These are phyloP conservation scores for Globisporangium middletonii DNA, from an alignment of 352 stramenopile genomes.

Conservation along the genomic window DNA sequence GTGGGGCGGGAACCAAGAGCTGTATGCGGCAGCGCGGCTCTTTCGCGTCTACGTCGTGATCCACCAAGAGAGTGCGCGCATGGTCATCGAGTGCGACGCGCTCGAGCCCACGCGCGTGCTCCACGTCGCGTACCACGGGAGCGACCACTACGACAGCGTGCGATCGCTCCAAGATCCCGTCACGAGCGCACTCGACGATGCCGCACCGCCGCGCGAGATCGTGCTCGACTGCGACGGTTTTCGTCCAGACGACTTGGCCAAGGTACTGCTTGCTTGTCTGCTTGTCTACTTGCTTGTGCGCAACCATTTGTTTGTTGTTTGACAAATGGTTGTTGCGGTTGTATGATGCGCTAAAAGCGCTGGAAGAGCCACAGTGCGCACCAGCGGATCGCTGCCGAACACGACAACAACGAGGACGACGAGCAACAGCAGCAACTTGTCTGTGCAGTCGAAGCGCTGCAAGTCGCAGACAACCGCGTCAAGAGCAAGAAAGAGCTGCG, in stretches of 20 bases:
- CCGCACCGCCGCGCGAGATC: slow-evolving; percentile 35
- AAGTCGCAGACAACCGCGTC: slow-evolving; percentile 9
- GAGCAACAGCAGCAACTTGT: background rate
- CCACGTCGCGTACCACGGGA: slow-evolving; percentile 64
- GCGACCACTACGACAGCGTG: slow-evolving; percentile 83
- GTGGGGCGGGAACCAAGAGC: slow-evolving; percentile 81
- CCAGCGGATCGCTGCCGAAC: slow-evolving; percentile 1
- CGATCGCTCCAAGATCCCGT: slow-evolving; percentile 34
- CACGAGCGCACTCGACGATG: slow-evolving; percentile 18
- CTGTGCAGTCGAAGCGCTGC: slow-evolving; percentile 3
- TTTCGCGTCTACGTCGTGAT: slow-evolving; percentile 78
- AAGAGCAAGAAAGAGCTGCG: slow-evolving; percentile 47
- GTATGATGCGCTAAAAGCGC: slow-evolving; percentile 3
- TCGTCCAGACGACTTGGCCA: slow-evolving; percentile 42
- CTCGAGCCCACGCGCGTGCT: slow-evolving; percentile 40
- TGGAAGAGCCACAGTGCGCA: slow-evolving; percentile 7
- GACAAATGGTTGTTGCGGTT: background rate
- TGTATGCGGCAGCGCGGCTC: slow-evolving; percentile 62
- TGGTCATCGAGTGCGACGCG: slow-evolving; percentile 71
- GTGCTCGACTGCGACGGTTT: slow-evolving; percentile 55
- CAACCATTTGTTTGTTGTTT: background rate
- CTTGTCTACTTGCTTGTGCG: background rate
- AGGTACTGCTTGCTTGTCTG: slow-evolving; percentile 23
- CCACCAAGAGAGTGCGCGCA: slow-evolving; percentile 55
- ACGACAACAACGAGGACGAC: background rate